Base-by-base conservation (phyloP, 176 grass and related monocot species). In the Rhipidocladum racemiflorum region DNA sequence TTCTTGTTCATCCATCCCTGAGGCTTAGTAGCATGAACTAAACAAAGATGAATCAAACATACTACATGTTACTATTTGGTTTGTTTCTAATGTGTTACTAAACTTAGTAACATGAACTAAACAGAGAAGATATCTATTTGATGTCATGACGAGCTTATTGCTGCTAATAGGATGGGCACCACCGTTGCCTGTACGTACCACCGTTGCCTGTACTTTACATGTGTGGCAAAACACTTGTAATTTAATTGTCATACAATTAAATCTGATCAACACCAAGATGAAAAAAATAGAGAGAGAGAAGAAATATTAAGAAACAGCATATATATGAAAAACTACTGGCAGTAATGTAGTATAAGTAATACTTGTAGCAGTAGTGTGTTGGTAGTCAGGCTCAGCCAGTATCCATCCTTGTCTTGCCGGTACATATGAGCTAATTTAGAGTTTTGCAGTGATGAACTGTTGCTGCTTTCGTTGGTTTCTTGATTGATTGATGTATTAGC, bases 201-300 rank as follows among this genome's bases (percentile, higher is more conserved):
- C 54, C 50, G 68, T 17, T 40, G 56, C 30, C 9, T 76, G 38
- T 82, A 56, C 78, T 82, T 81, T 89, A 86, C 83, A 89, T 85
- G 63, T 89, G 70, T 81, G 50, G 7, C 54, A 67, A 66, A 35
- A 40, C 68, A 88, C 30, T 75, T 45, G 16, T 16, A 32, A 21
- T 72, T 78, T 63, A 23, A 38, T 70, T 24, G 23, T 35, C 51
- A 60, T 76, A 49, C 36, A 15, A 71, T 63, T 55, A 35, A 72
- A 55, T 76, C 20, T 36, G n/a, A 56, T 76, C 63, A 45, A 66
- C 49, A 65, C 61, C 11, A 49, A 81, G 55, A 86, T 23, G 39
- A 43, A 40, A 6, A 74, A 18, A 9, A 61, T 0, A n/a, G 1
- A 1, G 42, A 7, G 36, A 38, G 6, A 17, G 2, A 43, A 0